Conservation (phyloP, 164 flowering plant species). For the Macadamia integrifolia region DNA sequence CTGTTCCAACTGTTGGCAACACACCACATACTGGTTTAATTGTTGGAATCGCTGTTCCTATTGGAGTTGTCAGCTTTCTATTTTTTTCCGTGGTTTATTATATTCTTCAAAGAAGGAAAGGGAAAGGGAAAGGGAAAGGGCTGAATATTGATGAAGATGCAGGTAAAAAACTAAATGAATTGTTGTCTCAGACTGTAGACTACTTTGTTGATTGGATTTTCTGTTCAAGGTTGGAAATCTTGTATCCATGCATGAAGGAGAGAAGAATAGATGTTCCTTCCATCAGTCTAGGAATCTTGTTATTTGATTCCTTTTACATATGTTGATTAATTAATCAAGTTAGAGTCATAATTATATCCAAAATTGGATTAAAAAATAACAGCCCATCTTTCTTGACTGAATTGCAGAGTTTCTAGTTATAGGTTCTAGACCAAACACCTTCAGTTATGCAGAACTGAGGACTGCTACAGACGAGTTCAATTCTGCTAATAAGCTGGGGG, state of each 20-base stretch:
- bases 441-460: slow-evolving; percentile 59
- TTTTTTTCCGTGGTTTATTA: slow-evolving; percentile 20
- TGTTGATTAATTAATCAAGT: too few relatives aligned
- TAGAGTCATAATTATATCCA: not conserved
- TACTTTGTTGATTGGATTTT: too few relatives aligned
- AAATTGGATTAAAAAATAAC: not conserved
- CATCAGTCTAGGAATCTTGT: too few relatives aligned
- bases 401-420: slow-evolving; percentile 55
- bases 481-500: slow-evolving; percentile 71
- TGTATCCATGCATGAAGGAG: not conserved
- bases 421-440: slow-evolving; percentile 57
- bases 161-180: slow-evolving; percentile 30
- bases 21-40: slow-evolving; percentile 37
- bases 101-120: slow-evolving; percentile 31
- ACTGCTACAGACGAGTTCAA: slow-evolving; percentile 65
- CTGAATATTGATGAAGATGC: slow-evolving; percentile 28
- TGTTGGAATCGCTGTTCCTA: slow-evolving; percentile 49
- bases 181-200: too few relatives aligned
- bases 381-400: slow-evolving; percentile 3
- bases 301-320: too few relatives aligned
- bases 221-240: not conserved
- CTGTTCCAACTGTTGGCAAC: slow-evolving; percentile 45
- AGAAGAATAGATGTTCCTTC: too few relatives aligned
- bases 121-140: slow-evolving; percentile 12
- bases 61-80: slow-evolving; percentile 32